Percentiles rank a stretch among this genome's conserved stretches.
Evolutionary conservation across 78 protist genomes (phyloP).

Genomic region (Dictyostelium purpureum): DNA sequence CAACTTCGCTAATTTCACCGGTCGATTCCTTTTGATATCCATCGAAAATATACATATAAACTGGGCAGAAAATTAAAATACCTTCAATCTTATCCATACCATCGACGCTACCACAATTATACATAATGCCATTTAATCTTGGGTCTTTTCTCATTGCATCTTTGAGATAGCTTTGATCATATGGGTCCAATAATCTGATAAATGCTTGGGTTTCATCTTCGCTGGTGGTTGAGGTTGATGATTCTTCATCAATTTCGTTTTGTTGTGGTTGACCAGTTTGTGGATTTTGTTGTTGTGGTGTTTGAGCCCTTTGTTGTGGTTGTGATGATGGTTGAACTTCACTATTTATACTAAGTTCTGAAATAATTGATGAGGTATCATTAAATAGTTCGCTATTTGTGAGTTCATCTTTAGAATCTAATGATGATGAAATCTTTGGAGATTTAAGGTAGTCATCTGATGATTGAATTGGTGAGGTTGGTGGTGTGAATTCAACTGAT

Average conservation of each 20-base stretch:
- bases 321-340: background rate
- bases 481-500: slow-evolving; percentile 56
- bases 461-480: slow-evolving; percentile 14
- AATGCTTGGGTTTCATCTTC: slow-evolving; percentile 75
- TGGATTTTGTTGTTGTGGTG: background rate
- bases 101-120: slow-evolving; percentile 78
- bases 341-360: background rate
- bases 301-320: background rate
- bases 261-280: background rate
- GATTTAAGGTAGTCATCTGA: slow-evolving; percentile 17
- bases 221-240: background rate
- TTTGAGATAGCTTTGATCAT: slow-evolving; percentile 33
- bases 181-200: slow-evolving; percentile 44
- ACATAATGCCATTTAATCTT: slow-evolving; percentile 18
- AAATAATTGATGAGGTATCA: background rate
- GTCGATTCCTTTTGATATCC: slow-evolving; percentile 38
- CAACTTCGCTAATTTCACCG: slow-evolving; percentile 75
- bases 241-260: slow-evolving; percentile 28
- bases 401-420: background rate
- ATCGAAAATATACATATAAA: slow-evolving; percentile 74
- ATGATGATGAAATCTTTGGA: background rate
- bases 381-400: background rate
- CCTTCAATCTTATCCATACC: slow-evolving; percentile 85
- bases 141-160: slow-evolving; percentile 55
- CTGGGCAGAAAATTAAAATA: slow-evolving; percentile 55